Percentiles rank a stretch among this genome's conserved stretches.
These are phyloP conservation scores for Blastocystis sp. DNA, from an alignment of 352 stramenopile species.

Conservation along the genomic window DNA sequence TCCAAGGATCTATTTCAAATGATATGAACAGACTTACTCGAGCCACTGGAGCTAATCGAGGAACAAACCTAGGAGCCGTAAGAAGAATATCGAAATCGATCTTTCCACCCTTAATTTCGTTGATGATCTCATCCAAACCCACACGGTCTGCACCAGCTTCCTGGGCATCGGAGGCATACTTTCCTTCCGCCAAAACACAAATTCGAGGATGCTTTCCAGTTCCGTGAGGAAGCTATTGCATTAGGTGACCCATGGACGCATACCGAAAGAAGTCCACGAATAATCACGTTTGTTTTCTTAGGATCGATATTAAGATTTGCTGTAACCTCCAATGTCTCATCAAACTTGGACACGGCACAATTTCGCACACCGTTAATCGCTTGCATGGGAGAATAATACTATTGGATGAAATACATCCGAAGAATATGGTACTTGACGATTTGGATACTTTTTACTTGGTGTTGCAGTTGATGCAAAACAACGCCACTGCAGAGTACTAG, in stretches of 20 bases:
- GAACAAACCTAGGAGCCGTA: conserved; percentile 29
- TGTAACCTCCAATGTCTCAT: conserved; percentile 60
- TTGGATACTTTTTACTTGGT: neutral
- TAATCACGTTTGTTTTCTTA: conserved; percentile 62
- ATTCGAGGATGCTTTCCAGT: conserved; percentile 43
- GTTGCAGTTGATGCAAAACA: neutral
- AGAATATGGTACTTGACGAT: neutral
- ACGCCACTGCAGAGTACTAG: neutral
- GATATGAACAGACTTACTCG: neutral
- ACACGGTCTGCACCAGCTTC: conserved; percentile 54
- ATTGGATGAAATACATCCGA: neutral
- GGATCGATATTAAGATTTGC: conserved; percentile 63
- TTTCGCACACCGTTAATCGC: conserved; percentile 33
- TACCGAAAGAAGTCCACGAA: conserved; percentile 57
- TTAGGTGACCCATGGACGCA: neutral
- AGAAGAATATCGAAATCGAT: conserved; percentile 61
- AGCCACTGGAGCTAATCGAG: conserved; percentile 32
- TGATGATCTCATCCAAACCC: conserved; percentile 63
- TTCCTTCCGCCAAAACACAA: conserved; percentile 59
- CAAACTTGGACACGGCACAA: conserved; percentile 23
- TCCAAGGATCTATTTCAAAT: conserved; percentile 51
- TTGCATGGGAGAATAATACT: conserved; percentile 57
- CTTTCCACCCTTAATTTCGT: conserved; percentile 52
- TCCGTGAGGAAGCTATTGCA: conserved; percentile 46
- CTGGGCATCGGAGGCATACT: conserved; percentile 61